Conservation (phyloP, 352 stramenopile species). For the Saprolegnia parasitica region DNA sequence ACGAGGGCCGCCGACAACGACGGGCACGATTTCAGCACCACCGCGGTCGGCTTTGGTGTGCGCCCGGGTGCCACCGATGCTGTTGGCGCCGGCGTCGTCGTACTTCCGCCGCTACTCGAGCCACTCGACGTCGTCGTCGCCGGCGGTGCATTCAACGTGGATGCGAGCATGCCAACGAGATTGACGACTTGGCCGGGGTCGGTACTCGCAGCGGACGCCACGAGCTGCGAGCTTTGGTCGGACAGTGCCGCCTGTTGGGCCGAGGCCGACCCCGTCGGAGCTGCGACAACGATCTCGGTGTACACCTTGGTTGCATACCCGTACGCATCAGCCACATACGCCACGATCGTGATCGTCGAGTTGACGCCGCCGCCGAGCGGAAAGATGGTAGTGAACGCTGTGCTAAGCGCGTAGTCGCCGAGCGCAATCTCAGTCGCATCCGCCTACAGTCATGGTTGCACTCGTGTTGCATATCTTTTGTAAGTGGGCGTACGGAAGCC, state of each 20-base stretch:
- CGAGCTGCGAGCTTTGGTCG: neutral
- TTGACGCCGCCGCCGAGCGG: slow-evolving; percentile 53
- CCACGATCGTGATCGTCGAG: slow-evolving; percentile 56
- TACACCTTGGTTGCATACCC: slow-evolving; percentile 40
- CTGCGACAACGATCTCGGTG: neutral
- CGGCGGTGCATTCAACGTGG: neutral
- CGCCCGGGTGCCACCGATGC: neutral
- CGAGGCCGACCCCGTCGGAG: neutral
- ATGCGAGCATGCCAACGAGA: slow-evolving; percentile 38
- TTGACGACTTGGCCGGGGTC: slow-evolving; percentile 62
- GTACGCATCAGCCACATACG: slow-evolving; percentile 54
- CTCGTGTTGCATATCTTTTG: slow-evolving; percentile 1
- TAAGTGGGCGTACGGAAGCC: slow-evolving; percentile 33
- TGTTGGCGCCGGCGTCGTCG: neutral
- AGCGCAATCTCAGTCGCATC: slow-evolving; percentile 47
- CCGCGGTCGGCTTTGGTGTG: neutral
- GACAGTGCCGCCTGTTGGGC: neutral
- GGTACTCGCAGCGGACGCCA: neutral
- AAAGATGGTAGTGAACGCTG: slow-evolving; percentile 40
- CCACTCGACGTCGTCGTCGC: neutral
- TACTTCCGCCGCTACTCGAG: neutral
- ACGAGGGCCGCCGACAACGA: neutral
- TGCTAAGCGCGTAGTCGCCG: slow-evolving; percentile 46
- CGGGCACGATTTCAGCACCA: neutral
- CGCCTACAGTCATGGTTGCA: neutral